These are phyloP conservation scores for Kwoniella heveanensis DNA, from an alignment of 768 basidiomycete genomes.

Conservation along the genomic window DNA sequence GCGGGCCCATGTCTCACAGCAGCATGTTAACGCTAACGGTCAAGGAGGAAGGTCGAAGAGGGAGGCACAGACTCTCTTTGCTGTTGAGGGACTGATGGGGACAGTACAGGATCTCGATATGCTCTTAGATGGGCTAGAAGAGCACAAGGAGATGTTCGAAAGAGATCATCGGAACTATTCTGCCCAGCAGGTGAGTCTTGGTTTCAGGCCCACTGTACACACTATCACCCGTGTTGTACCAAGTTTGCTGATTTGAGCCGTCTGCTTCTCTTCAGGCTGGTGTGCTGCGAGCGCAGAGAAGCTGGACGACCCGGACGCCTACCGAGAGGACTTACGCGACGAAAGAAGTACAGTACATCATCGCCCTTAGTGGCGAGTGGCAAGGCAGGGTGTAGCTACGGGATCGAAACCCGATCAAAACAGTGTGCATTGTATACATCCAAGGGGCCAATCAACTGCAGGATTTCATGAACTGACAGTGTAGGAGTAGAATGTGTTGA, in stretches of 20 bases:
- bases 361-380: slow-evolving; percentile 43
- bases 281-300: slow-evolving; percentile 92
- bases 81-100: slow-evolving; percentile 78
- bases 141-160: slow-evolving; percentile 88
- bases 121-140: slow-evolving; percentile 82
- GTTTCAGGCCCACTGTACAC: background rate
- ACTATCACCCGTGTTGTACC: too few relatives aligned
- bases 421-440: too few relatives aligned
- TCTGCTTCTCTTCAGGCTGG: slow-evolving; percentile 68
- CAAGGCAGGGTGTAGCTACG: slow-evolving; percentile 12
- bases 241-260: background rate
- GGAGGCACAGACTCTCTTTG: slow-evolving; percentile 71
- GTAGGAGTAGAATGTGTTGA: too few relatives aligned
- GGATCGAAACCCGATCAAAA: too few relatives aligned
- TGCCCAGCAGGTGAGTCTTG: slow-evolving; percentile 78
- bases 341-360: slow-evolving; percentile 61
- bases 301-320: slow-evolving; percentile 87
- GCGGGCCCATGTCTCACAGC: slow-evolving; percentile 52
- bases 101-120: slow-evolving; percentile 85
- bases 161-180: slow-evolving; percentile 93
- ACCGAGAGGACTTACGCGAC: slow-evolving; percentile 93
- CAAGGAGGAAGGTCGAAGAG: slow-evolving; percentile 69
- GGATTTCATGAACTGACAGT: too few relatives aligned
- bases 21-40: slow-evolving; percentile 4
- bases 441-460: too few relatives aligned